Percentiles rank a stretch among this genome's conserved stretches.
These are phyloP conservation scores for Cryphonectria japonica DNA, from an alignment of 2,329 filamentous ascomycete genomes.

Conservation along the genomic window DNA sequence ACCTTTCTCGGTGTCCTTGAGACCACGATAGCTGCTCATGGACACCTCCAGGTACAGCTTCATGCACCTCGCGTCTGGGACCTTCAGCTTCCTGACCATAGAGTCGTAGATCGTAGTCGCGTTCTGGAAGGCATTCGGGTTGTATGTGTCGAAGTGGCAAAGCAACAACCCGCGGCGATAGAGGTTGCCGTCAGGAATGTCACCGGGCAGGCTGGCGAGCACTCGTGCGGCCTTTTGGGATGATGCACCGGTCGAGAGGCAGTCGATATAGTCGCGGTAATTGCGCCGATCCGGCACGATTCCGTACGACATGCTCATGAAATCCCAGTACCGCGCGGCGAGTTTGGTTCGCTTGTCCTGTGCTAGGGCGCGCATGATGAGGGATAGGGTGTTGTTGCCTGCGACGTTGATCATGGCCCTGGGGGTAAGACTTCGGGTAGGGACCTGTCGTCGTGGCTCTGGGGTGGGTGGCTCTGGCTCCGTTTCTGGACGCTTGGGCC, in stretches of 20 bases:
- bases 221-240: constrained; percentile 64
- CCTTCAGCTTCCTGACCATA: constrained; percentile 54
- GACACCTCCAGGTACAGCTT: constrained; percentile 61
- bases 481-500: not conserved
- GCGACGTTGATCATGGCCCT: constrained; percentile 23
- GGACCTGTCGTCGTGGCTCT: not conserved
- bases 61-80: constrained; percentile 56
- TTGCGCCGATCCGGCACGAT: constrained; percentile 74
- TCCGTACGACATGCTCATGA: constrained; percentile 64
- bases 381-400: constrained; percentile 64
- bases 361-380: constrained; percentile 68
- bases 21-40: constrained; percentile 49
- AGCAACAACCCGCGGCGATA: constrained; percentile 75
- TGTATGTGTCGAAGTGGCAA: constrained; percentile 77
- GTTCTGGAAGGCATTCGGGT: constrained; percentile 67
- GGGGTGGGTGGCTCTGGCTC: not conserved
- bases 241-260: constrained; percentile 67
- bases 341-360: constrained; percentile 62
- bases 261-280: constrained; percentile 68
- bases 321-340: constrained; percentile 79
- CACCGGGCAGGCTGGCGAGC: constrained; percentile 57
- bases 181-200: constrained; percentile 52
- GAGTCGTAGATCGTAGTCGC: constrained; percentile 67
- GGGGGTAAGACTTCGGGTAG: not conserved
- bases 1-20: constrained; percentile 40